A percentile compares a stretch with the other conserved stretches of the same genome.
These are phyloP conservation scores for Saccharomycopsis microspora DNA, from an alignment of 805 yeast genomes.

Conservation along the genomic window DNA sequence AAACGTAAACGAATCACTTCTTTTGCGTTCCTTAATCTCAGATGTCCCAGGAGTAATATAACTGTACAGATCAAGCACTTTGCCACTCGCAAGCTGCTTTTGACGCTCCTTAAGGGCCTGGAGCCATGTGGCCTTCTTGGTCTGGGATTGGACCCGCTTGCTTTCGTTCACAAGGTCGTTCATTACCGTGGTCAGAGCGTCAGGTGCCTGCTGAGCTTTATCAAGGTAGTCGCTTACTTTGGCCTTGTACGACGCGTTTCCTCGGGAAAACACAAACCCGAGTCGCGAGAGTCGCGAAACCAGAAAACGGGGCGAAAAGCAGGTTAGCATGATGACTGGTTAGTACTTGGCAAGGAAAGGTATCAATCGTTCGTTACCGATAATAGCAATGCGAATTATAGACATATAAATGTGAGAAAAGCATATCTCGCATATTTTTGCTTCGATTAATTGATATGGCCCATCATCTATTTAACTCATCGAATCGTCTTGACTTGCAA, in stretches of 20 bases:
- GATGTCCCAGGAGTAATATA: conserved; percentile 65
- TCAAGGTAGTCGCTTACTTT: conserved; percentile 12
- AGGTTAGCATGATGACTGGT: neutral
- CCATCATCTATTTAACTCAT: too few relatives aligned
- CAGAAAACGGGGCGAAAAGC: neutral
- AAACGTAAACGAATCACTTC: conserved; percentile 66
- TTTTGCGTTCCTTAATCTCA: conserved; percentile 58
- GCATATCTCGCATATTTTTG: too few relatives aligned
- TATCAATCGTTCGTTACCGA: neutral
- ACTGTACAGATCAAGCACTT: conserved; percentile 55
- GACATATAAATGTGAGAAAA: too few relatives aligned
- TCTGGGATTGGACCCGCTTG: conserved; percentile 7
- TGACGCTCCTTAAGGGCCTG: conserved; percentile 70
- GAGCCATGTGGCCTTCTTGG: conserved; percentile 61
- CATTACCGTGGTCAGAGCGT: conserved; percentile 15
- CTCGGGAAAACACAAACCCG: neutral
- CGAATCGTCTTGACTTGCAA: too few relatives aligned
- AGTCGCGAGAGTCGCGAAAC: neutral
- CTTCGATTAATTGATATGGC: too few relatives aligned
- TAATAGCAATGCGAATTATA: too few relatives aligned
- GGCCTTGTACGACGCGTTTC: neutral
- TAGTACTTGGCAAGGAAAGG: neutral
- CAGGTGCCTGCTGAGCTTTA: conserved; percentile 14
- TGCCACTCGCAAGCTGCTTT: conserved; percentile 62
- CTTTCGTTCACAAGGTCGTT: conserved; percentile 10